phyloP scores from a whole-genome alignment of 768 basidiomycete genomes.

The Leccinum obscurum region DNA sequence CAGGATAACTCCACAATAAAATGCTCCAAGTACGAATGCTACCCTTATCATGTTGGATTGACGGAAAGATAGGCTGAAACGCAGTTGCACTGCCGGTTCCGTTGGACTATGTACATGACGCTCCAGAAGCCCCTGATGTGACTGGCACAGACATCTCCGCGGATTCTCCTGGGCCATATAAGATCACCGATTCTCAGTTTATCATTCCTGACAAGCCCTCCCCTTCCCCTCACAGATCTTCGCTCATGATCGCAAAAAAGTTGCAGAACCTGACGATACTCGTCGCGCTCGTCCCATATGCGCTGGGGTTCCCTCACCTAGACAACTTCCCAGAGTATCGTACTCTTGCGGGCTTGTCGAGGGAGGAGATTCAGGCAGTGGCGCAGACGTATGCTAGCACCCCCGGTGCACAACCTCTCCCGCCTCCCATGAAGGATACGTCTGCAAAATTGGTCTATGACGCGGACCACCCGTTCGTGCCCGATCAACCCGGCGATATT shows the following conservation, averaged over 20 bases:
- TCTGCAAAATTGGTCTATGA: slow-evolving; percentile 26
- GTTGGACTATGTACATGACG: neutral
- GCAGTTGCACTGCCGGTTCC: neutral
- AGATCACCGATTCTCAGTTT: too few relatives aligned
- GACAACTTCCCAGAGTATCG: slow-evolving; percentile 21
- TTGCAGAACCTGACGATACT: slow-evolving; percentile 9
- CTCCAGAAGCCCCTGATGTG: neutral
- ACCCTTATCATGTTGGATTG: neutral
- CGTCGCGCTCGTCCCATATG: slow-evolving; percentile 8
- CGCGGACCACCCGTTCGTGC: slow-evolving; percentile 17
- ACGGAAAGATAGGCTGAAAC: neutral
- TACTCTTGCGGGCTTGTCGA: slow-evolving; percentile 23
- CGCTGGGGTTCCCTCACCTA: slow-evolving; percentile 15
- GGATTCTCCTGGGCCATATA: neutral
- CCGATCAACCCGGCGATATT: slow-evolving; percentile 19
- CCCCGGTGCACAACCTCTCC: slow-evolving; percentile 26
- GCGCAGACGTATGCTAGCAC: slow-evolving; percentile 15
- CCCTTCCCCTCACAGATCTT: neutral
- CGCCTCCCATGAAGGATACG: slow-evolving; percentile 24
- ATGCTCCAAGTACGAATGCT: neutral
- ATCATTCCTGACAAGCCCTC: too few relatives aligned
- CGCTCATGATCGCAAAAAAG: neutral
- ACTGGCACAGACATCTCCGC: neutral
- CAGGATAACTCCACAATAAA: neutral
- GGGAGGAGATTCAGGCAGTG: slow-evolving; percentile 14